Conservation (phyloP, 495 filamentous ascomycete species). For the Patellaria atrata region DNA sequence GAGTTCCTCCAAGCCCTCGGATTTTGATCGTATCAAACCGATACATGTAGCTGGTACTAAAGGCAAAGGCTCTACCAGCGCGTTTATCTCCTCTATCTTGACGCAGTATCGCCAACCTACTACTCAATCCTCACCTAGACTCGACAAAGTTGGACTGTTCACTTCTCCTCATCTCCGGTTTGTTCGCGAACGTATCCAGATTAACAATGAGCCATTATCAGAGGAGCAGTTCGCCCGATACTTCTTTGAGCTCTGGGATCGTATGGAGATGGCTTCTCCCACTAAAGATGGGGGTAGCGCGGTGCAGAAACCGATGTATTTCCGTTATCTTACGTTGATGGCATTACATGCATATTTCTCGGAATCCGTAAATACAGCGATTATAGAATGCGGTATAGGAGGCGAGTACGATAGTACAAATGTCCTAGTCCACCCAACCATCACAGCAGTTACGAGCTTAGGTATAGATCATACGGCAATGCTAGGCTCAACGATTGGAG, state of each 20-base stretch:
- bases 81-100: conserved; percentile 50
- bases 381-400: conserved; percentile 89
- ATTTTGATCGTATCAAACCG: conserved; percentile 60
- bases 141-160: conserved; percentile 62
- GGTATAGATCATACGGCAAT: conserved; percentile 79
- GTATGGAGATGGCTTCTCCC: conserved; percentile 41
- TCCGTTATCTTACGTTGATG: conserved; percentile 80
- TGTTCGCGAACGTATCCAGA: conserved; percentile 77
- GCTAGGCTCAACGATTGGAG: conserved; percentile 69
- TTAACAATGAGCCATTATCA: conserved; percentile 60
- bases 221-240: conserved; percentile 64
- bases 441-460: conserved; percentile 63
- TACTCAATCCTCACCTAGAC: conserved; percentile 13
- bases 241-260: conserved; percentile 85
- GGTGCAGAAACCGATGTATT: conserved; percentile 89
- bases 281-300: conserved; percentile 30
- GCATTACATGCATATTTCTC: conserved; percentile 74
- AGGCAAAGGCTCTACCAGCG: conserved; percentile 75
- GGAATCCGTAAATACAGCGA: conserved; percentile 64
- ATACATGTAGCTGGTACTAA: conserved; percentile 87
- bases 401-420: conserved; percentile 93
- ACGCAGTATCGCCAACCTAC: conserved; percentile 39
- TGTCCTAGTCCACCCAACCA: conserved; percentile 59
- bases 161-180: conserved; percentile 81
- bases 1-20: conserved; percentile 40